phyloP scores from a whole-genome alignment of 208 protist genomes.

The Acanthamoeba triangularis region DNA sequence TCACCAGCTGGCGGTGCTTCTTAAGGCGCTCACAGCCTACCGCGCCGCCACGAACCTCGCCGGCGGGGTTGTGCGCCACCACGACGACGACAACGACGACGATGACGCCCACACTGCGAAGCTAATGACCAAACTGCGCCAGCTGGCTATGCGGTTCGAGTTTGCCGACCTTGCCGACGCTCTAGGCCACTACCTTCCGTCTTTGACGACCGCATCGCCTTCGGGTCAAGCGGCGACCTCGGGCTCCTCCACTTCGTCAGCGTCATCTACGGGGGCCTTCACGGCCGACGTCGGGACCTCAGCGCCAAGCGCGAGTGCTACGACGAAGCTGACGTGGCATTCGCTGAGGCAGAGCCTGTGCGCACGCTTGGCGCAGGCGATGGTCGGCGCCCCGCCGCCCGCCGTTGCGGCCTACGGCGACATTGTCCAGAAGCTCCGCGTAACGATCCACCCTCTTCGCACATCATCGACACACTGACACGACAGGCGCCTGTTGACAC shows the following conservation, averaged over 20 bases:
- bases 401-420: not conserved
- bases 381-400: not conserved
- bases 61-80: not conserved
- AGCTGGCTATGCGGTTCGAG: not conserved
- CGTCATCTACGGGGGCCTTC: not conserved
- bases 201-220: not conserved
- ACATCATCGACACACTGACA: not conserved
- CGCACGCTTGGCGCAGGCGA: not conserved
- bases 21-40: not conserved
- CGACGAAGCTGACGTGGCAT: not conserved
- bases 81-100: not conserved
- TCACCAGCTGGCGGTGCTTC: not conserved
- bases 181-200: not conserved
- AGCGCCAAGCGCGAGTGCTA: not conserved
- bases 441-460: not conserved
- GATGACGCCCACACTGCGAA: not conserved
- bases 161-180: not conserved
- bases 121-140: not conserved
- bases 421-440: not conserved
- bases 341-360: not conserved
- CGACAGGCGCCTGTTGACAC: not conserved
- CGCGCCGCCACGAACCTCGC: not conserved
- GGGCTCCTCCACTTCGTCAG: not conserved
- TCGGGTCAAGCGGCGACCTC: not conserved
- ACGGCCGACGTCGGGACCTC: not conserved